Percentiles rank a stretch among this genome's conserved stretches.
Evolutionary conservation across 441 rosid genomes (phyloP).

Genomic region (Bruguiera hainesii): DNA sequence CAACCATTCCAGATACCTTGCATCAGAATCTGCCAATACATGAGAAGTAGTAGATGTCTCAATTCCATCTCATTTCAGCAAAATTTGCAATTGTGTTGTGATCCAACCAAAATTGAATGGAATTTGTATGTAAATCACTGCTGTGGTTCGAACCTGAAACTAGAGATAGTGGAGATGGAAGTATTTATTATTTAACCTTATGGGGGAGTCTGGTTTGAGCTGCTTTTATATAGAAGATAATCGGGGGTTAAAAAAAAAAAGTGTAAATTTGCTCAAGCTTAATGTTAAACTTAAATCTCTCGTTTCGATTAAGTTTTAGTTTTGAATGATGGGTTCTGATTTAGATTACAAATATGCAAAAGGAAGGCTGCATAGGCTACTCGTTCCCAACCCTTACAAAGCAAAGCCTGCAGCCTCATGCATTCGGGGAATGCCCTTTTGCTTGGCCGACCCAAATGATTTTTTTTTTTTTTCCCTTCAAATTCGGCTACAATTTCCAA

Average conservation of each 20-base stretch:
- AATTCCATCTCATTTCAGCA: constrained; percentile 22
- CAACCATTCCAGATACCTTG: constrained; percentile 58
- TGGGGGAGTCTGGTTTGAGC: constrained; percentile 13
- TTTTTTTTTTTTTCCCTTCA: too few relatives aligned
- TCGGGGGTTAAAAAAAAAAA: background rate
- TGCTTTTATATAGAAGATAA: constrained; percentile 5
- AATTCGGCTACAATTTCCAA: too few relatives aligned
- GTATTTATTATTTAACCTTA: background rate
- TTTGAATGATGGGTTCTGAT: background rate
- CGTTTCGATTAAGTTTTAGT: background rate
- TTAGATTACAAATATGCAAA: background rate
- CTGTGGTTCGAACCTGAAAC: constrained; percentile 6
- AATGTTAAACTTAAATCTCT: background rate
- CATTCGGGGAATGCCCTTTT: too few relatives aligned
- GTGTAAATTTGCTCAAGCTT: constrained; percentile 4
- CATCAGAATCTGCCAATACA: constrained; percentile 53
- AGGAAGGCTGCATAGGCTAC: too few relatives aligned
- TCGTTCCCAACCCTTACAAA: too few relatives aligned
- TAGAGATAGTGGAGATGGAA: constrained; percentile 3
- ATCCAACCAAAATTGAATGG: constrained; percentile 12
- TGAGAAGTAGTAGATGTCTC: constrained; percentile 25
- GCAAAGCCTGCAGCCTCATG: too few relatives aligned
- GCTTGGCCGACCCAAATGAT: too few relatives aligned
- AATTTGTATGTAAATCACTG: constrained; percentile 25
- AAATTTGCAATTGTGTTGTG: constrained; percentile 12